Evolutionary conservation across 352 stramenopile genomes (phyloP), one percentile per base, ranked within the genome.

Genomic region (Thraustotheca clavata): DNA sequence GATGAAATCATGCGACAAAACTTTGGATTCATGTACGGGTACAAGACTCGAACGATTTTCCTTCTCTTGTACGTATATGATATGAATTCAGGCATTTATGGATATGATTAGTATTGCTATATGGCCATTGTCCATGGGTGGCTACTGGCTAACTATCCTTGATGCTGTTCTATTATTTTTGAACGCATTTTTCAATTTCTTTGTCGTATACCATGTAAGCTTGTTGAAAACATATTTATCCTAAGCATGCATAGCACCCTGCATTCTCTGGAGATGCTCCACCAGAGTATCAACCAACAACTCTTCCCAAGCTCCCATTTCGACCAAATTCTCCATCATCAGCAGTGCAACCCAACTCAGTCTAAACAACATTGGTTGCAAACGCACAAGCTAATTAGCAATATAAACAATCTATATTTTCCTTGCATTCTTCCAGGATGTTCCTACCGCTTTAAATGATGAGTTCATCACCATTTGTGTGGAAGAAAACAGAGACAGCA

Each of bases 131-230:
- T 94, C 85, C 3, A 92, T 94, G 85, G 85, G 85, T 70, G 89
- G 88, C 60, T 94, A 92, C 62, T 94, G 85, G 85, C 72, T 94
- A 41, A 94, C 85, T 59, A 92, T 92, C 67, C 63, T 94, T 26
- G 81, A 94, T 71, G 85, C 85, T n/a, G 74, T 87, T 63, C 70
- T 94, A 68, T 73, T 94, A 34, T 94, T 94, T 68, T 63, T 90
- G 59, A 94, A 94, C 63, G 85, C 85, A 16, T 92, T 94, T 67
- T 94, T 94, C 79, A 94, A 94, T 76, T 94, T 91, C 73, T 94
- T 83, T 69, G 85, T 94, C 62, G 89, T 94, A 69, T 92, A 79
- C 33, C 80, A 93, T 62, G 57, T 65, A 59, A 62, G 32, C n/a
- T 31, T n/a, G 39, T 52, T 31, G 24, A 52, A 20, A 12, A 14